phyloP scores from a whole-genome alignment of 2,329 filamentous ascomycete genomes.

The Penicillium sp. region DNA sequence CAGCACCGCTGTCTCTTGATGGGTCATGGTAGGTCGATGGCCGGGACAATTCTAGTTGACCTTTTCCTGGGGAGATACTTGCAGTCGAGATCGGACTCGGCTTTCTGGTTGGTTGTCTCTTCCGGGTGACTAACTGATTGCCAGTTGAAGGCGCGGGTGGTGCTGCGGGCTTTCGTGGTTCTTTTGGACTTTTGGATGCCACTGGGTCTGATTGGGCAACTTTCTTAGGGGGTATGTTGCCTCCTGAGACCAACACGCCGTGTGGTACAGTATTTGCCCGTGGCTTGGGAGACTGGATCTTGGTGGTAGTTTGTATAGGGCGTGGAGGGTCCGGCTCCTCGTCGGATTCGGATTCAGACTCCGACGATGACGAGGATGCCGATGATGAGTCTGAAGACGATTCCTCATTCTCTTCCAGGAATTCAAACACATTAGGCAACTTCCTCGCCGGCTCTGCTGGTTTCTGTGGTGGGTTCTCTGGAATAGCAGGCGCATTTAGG shows the following conservation, averaged over 20 bases:
- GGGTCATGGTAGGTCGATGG: constrained; percentile 36
- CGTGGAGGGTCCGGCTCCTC: constrained; percentile 8
- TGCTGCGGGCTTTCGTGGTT: constrained; percentile 30
- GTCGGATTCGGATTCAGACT: constrained; percentile 22
- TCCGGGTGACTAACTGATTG: constrained; percentile 29
- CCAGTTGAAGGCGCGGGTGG: constrained; percentile 28
- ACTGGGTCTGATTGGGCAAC: constrained; percentile 5
- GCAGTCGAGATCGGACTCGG: constrained; percentile 17
- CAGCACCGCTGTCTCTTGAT: constrained; percentile 18
- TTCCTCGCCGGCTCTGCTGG: constrained; percentile 20
- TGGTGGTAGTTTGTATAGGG: constrained; percentile 12
- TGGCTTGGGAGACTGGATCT: constrained; percentile 26
- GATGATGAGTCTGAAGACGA: constrained; percentile 24
- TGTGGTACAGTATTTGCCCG: constrained; percentile 18
- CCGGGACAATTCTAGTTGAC: constrained; percentile 32
- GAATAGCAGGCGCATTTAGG: constrained; percentile 19
- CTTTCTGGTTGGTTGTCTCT: constrained; percentile 20
- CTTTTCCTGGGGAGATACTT: constrained; percentile 26
- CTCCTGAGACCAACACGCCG: constrained; percentile 11
- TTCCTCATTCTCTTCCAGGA: constrained; percentile 32
- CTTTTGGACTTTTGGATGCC: constrained; percentile 13
- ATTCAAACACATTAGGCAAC: constrained; percentile 43
- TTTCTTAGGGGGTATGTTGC: constrained; percentile 14
- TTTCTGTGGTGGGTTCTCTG: constrained; percentile 12
- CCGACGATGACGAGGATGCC: constrained; percentile 11